Evolutionary conservation across 2,329 filamentous ascomycete species (phyloP), one percentile per base, ranked within the genome.

Genomic region (Fusarium veterinarium): DNA sequence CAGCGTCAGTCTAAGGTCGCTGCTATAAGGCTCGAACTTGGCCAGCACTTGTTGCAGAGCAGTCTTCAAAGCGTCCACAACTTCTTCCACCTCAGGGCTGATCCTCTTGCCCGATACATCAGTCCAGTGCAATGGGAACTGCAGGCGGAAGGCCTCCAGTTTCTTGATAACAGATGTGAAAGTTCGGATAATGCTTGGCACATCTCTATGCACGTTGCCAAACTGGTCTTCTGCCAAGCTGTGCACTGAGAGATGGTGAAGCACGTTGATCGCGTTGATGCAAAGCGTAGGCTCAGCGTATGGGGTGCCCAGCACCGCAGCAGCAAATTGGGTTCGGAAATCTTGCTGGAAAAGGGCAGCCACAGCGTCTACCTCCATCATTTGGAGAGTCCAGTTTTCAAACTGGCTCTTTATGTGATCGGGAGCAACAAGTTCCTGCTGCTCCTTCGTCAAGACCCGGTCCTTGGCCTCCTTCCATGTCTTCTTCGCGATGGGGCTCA

Each of bases 161-260:
- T 90, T 90, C 60, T 84, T 87, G 62, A 95, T 91, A 1, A 93
- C 90, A 1, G 80, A 75, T 1, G 93, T 95, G 68, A 97, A 89
- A 3, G 90, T 89, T 51, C 92, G 89, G 56, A 98, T 89, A 63
- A 97, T 91, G 53, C 83, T 83, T 2, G 93, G 90, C 5, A 98
- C 90, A 72, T 96, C 93, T 46, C 91, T 87, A 73, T 97, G 92
- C n/a, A 97, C 95, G 75, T 93, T 93, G 19, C 95, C 95, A 78
- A 91, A 96, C 51, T 88, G 88, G 79, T 98, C 95, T 81, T 98
- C 95, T 7, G 85, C 84, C 60, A 98, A 83, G 80, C 93, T 95
- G 69, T 89, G 88, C 8, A 94, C 88, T 1, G 93, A 89, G 33
- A 98, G 86, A 55, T 88, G 86, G 17, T 89, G 90, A 42, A 96